Evolutionary conservation across 129 eudicot species (phyloP), one percentile per base, ranked within the genome.

Genomic region (Pulicaria dysenterica): DNA sequence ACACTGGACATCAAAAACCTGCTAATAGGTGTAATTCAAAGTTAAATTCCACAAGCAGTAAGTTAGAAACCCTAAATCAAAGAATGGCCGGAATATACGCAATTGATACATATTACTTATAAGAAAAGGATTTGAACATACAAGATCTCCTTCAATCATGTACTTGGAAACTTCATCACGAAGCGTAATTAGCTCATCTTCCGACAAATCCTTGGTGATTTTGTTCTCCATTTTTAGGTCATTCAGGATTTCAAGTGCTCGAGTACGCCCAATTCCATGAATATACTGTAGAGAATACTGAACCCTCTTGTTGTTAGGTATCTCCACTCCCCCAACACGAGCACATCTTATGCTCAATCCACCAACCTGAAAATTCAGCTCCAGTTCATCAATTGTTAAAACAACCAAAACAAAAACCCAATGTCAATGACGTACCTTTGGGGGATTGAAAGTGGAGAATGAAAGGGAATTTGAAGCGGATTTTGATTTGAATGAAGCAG

Each of bases 281-380:
- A 95, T 85, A 55, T 95, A 95, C 83, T 90, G 99, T 76, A 95
- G 48, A n/a, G 99, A 83, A 65, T 80, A 88, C 76, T 95, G 94
- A 4, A 95, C 84, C 60, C 99, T 83, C 83, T 91, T 90, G 89
- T 83, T 82, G 79, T 95, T 95, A 5, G 99, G 99, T 4, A 95
- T 84, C 85, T 95, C 99, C 46, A 95, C 99, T 11, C 97, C 97
- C 56, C 99, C 99, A 37, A 95, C 94, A 95, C 99, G 99, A 16
- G 88, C 97, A 62, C 99, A 95, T 57, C 69, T 81, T 31, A 90
- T 90, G 72, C 81, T 86, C 88, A 94, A 79, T 8, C 88, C 87
- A 68, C 88, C 91, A 61, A 83, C 56, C 99, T 95, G 41, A 70
- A 58, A 55, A 8, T 48, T 49, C 58, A 48, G 50, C 34, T 17